Evolutionary conservation across 176 grass and related monocot species (phyloP), one percentile per base, ranked within the genome.

Genomic region (bread wheat (Triticum aestivum)): DNA sequence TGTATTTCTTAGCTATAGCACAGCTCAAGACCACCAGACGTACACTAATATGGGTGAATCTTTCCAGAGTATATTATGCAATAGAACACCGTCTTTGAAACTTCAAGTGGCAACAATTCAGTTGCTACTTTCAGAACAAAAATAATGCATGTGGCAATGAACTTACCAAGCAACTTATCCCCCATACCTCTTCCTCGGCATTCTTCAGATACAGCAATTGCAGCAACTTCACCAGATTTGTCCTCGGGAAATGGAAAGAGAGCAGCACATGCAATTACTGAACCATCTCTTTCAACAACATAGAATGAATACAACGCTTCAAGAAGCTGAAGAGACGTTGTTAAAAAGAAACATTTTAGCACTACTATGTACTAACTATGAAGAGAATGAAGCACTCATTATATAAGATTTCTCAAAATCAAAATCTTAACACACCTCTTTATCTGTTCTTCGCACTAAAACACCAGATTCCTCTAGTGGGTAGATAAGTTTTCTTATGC

Each of bases 261-360:
- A 23, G 93, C 90, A 82, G 96, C 93, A 88, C 96, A 98, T 82
- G 91, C 96, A 81, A 98, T 98, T 78, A 98, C 91, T 82, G 88
- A 95, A 74, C 88, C 88, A 81, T 98, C 96, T 95, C 96, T 98
- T 89, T 98, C 93, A 66, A 98, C 91, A 65, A 98, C 90, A 70
- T 92, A 86, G 85, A 92, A 94, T 13, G 93, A 88, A 17, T 91
- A 80, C 85, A 96, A 78, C 5, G 88, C 85, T 89, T 94, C 87
- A 83, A 92, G 82, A 94, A 98, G 91, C 96, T 98, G 86, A 88
- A 85, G 12, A 87, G 32, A 26, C 69, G 63, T 80, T 17, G 61
- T 37, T 79, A n/a, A 71, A 77, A 52, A 39, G 65, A 18, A 3
- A 71, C 45, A 34, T 82, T 77, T 85, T 69, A 91, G 59, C 61